Conservation (phyloP, 352 stramenopile genomes). For the Globisporangium cylindrosporum region DNA sequence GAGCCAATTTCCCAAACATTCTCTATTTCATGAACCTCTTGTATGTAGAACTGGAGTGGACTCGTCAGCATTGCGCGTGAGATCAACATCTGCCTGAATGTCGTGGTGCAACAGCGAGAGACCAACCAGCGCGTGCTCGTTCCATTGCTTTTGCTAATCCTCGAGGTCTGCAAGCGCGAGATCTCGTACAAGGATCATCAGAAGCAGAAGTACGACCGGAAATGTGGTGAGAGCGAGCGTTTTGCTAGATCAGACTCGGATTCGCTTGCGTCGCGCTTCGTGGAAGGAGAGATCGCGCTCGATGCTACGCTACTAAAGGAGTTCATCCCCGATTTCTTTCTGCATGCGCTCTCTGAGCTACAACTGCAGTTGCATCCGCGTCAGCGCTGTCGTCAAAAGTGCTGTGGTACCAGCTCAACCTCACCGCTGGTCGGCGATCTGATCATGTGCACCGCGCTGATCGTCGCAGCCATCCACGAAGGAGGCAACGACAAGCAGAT, state of each 20-base stretch:
- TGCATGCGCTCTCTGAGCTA: constrained; percentile 29
- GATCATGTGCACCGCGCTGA: constrained; percentile 25
- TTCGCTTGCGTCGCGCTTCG: constrained; percentile 29
- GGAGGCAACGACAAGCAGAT: neutral
- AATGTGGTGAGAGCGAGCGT: neutral
- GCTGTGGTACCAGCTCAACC: constrained; percentile 27
- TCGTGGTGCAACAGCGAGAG: constrained; percentile 33
- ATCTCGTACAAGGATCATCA: constrained; percentile 36
- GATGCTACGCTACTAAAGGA: constrained; percentile 23
- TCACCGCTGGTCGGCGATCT: constrained; percentile 30
- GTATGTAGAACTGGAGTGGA: neutral
- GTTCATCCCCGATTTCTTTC: constrained; percentile 32
- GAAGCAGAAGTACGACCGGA: constrained; percentile 20
- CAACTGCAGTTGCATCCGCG: constrained; percentile 18
- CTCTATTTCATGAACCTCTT: neutral
- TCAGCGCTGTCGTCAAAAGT: constrained; percentile 27
- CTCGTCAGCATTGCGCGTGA: constrained; percentile 24
- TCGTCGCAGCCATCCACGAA: constrained; percentile 21
- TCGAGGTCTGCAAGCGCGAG: constrained; percentile 33
- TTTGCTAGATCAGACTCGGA: constrained; percentile 20
- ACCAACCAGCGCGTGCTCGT: constrained; percentile 27
- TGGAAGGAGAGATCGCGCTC: constrained; percentile 33
- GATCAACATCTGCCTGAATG: constrained; percentile 33
- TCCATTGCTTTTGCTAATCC: constrained; percentile 27
- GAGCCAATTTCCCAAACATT: neutral